Percentiles rank a stretch among this genome's conserved stretches.
Conservation (phyloP, 2,329 filamentous ascomycete species). For the Acephala macrosclerotiorum region DNA sequence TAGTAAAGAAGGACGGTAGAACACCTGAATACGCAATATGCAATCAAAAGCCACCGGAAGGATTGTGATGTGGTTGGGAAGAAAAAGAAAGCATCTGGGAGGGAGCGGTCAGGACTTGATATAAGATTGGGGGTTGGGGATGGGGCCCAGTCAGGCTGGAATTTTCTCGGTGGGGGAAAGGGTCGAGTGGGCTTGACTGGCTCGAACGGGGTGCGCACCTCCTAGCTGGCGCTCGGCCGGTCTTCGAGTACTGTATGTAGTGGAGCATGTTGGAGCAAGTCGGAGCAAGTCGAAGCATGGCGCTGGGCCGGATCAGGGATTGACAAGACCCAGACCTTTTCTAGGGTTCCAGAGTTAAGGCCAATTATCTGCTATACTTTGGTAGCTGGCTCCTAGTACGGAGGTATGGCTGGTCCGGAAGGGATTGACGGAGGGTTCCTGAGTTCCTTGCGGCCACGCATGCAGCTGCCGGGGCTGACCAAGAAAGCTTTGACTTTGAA, state of each 20-base stretch:
- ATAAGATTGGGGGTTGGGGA: not conserved
- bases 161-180: not conserved
- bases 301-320: conserved; percentile 6
- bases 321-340: not conserved
- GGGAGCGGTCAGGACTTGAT: conserved; percentile 8
- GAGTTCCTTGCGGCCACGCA: not conserved
- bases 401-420: not conserved
- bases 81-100: conserved; percentile 8
- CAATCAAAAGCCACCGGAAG: conserved; percentile 27
- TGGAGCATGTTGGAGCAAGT: conserved; percentile 1
- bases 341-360: too few species aligned
- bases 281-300: not conserved
- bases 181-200: not conserved
- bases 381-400: conserved; percentile 2
- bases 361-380: too few species aligned
- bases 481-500: not conserved
- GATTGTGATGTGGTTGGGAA: conserved; percentile 30
- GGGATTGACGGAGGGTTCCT: conserved; percentile 1
- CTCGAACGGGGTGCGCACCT: not conserved
- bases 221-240: not conserved
- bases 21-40: conserved; percentile 28
- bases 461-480: not conserved
- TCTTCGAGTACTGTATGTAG: not conserved
- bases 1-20: conserved; percentile 36
- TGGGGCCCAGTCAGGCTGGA: not conserved